Conservation (phyloP, 1,284 basidiomycete genomes). For the Moesziomyces sp. region DNA sequence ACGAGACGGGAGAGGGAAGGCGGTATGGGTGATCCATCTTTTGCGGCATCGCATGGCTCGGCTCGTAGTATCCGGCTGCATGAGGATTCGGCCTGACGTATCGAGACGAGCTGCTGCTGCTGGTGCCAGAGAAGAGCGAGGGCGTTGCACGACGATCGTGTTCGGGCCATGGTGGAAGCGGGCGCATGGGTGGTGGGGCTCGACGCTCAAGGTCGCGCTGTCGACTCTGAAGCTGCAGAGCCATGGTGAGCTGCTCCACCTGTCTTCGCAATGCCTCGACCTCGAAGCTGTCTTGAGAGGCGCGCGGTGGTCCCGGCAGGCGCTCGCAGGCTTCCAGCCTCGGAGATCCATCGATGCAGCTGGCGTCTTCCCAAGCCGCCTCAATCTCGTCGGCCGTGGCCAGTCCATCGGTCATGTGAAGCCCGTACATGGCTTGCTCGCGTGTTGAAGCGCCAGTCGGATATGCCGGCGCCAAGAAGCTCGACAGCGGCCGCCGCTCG, state of each 20-base stretch:
- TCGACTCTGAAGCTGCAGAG: slow-evolving; percentile 23
- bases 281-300: slow-evolving; percentile 20
- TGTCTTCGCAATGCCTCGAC: slow-evolving; percentile 33
- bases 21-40: not conserved
- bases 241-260: slow-evolving; percentile 48
- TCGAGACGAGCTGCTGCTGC: too few relatives aligned
- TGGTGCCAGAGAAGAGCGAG: too few relatives aligned
- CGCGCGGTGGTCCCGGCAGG: not conserved
- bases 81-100: too few relatives aligned
- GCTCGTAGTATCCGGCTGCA: not conserved
- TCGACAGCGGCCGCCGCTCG: too few relatives aligned
- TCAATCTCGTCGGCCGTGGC: slow-evolving; percentile 5
- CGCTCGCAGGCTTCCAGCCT: not conserved
- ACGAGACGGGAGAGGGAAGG: not conserved
- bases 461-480: too few relatives aligned
- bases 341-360: slow-evolving; percentile 18
- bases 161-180: not conserved
- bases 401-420: not conserved
- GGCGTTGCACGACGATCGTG: too few relatives aligned
- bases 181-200: not conserved
- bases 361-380: slow-evolving; percentile 34
- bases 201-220: slow-evolving; percentile 14
- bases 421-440: not conserved
- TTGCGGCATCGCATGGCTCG: not conserved
- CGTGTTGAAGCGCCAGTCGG: too few relatives aligned